Percentiles rank a stretch among this genome's conserved stretches.
Evolutionary conservation across 169 alveolate species (phyloP).

Genomic region (Theileria sp.): DNA sequence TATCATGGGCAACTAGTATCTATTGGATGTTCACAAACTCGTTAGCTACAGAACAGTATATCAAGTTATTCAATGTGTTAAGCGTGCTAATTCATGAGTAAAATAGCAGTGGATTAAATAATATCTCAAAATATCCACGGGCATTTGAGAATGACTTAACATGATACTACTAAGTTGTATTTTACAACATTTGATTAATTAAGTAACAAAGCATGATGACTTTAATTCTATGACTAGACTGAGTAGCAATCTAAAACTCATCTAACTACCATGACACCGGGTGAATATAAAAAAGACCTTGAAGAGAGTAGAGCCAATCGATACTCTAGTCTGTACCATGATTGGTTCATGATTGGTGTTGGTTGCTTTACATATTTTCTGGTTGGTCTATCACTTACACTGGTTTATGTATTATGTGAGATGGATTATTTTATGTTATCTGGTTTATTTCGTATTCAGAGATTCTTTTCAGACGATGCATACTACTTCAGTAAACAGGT

Average conservation of each 20-base stretch:
- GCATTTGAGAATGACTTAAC: not conserved
- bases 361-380: not conserved
- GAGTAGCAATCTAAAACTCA: not conserved
- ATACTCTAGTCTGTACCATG: not conserved
- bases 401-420: not conserved
- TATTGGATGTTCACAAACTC: not conserved
- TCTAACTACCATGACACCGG: not conserved
- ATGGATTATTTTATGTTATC: slow-evolving; percentile 4
- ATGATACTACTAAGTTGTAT: not conserved
- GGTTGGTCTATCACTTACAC: not conserved
- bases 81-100: not conserved
- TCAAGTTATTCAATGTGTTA: not conserved
- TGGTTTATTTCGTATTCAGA: not conserved
- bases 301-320: not conserved
- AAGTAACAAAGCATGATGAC: no score
- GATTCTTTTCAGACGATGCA: slow-evolving; percentile 5
- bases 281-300: not conserved
- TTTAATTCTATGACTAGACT: not conserved
- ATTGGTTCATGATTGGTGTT: not conserved
- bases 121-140: not conserved
- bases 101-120: no score
- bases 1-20: not conserved
- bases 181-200: not conserved
- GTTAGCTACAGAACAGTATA: not conserved
- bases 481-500: not conserved